phyloP scores from a whole-genome alignment of 805 yeast species.

The Ogataea dorogensis region DNA sequence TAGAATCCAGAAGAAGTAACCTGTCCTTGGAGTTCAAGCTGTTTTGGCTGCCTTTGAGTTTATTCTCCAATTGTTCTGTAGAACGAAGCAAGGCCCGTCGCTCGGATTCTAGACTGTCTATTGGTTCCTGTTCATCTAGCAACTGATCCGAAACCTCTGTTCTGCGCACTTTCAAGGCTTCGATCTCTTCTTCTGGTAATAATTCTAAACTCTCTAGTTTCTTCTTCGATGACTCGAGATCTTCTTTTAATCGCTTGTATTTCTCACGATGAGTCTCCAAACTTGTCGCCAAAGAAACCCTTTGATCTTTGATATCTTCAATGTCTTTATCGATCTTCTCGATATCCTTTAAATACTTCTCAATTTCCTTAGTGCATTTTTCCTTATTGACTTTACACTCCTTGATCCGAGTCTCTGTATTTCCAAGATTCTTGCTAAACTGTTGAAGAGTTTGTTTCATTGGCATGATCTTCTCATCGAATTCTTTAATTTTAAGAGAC shows the following conservation, averaged over 20 bases:
- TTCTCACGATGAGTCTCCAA: conserved; percentile 38
- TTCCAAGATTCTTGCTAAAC: conserved; percentile 19
- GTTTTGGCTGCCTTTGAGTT: conserved; percentile 16
- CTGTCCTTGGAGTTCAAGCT: conserved; percentile 48
- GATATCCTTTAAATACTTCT: conserved; percentile 9
- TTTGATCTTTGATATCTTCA: conserved; percentile 32
- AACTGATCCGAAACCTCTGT: conserved; percentile 25
- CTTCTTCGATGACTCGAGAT: conserved; percentile 12
- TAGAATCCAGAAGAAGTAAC: conserved; percentile 43
- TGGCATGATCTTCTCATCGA: conserved; percentile 25
- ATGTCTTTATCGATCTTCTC: conserved; percentile 26
- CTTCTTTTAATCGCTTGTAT: conserved; percentile 29
- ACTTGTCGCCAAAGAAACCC: conserved; percentile 34
- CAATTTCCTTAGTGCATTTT: conserved; percentile 8
- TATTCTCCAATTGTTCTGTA: conserved; percentile 19
- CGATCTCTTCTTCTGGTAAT: conserved; percentile 20
- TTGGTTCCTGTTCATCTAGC: conserved; percentile 20
- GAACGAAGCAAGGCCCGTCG: conserved; percentile 11
- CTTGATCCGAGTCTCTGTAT: conserved; percentile 17
- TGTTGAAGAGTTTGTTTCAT: conserved; percentile 19
- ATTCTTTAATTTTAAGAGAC: conserved; percentile 23
- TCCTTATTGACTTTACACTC: conserved; percentile 10
- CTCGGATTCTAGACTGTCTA: conserved; percentile 17
- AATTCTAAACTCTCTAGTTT: conserved; percentile 15
- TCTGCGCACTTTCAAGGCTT: conserved; percentile 27